Evolutionary conservation across 176 grass and related monocot species (phyloP).

Genomic region (Zizania latifolia): DNA sequence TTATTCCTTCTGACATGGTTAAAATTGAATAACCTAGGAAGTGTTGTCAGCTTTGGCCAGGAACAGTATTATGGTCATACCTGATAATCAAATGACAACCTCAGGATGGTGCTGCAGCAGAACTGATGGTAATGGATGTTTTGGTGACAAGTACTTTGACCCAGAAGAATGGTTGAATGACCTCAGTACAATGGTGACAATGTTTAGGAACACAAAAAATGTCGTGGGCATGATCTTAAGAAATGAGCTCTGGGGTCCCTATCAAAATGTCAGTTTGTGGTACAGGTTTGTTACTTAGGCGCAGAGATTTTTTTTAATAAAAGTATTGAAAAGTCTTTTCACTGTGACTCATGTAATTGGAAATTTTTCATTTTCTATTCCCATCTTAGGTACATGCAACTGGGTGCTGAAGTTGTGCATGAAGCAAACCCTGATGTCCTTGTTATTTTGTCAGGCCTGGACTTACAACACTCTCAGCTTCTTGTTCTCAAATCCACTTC

Average conservation of each 20-base stretch:
- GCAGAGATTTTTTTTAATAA: not conserved
- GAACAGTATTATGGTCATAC: slow-evolving; percentile 85
- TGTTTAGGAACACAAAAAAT: slow-evolving; percentile 60
- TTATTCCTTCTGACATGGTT: slow-evolving; percentile 5
- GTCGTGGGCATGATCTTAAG: slow-evolving; percentile 92
- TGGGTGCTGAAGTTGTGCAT: slow-evolving; percentile 83
- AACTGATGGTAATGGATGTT: slow-evolving; percentile 71
- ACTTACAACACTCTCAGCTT: slow-evolving; percentile 82
- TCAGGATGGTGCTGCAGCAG: slow-evolving; percentile 84
- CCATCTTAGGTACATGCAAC: slow-evolving; percentile 79
- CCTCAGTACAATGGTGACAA: slow-evolving; percentile 64
- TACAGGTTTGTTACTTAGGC: slow-evolving; percentile 58
- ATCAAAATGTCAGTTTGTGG: slow-evolving; percentile 79
- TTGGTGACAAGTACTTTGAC: slow-evolving; percentile 86
- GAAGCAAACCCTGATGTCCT: slow-evolving; percentile 63
- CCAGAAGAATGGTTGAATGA: slow-evolving; percentile 77
- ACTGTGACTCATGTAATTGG: not conserved
- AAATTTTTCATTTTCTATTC: slow-evolving; percentile 22
- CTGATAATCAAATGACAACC: slow-evolving; percentile 94
- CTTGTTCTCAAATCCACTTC: slow-evolving; percentile 38
- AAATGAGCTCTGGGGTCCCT: slow-evolving; percentile 75
- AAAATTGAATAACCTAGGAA: slow-evolving; percentile 40
- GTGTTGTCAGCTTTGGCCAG: slow-evolving; percentile 64
- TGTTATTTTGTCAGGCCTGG: slow-evolving; percentile 74
- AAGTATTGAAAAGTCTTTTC: not conserved